Evolutionary conservation across 345 rosid species (phyloP).

Genomic region (Brassica nigra): DNA sequence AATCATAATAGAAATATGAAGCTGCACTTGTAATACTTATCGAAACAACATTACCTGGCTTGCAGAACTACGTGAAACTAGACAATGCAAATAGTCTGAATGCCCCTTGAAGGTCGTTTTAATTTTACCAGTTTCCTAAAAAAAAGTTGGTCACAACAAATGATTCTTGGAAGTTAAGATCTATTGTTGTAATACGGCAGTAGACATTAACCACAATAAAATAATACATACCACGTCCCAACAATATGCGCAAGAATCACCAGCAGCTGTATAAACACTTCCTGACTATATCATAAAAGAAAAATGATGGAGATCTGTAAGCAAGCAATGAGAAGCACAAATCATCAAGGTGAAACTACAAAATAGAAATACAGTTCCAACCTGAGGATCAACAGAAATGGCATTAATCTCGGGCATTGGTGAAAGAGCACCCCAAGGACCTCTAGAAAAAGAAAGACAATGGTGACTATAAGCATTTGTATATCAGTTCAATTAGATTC

Average conservation of each 20-base stretch:
- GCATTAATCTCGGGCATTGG: conserved; percentile 93
- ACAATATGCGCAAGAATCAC: conserved; percentile 94
- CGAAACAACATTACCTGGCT: conserved; percentile 61
- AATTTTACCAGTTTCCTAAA: conserved; percentile 84
- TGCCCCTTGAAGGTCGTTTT: conserved; percentile 88
- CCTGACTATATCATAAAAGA: conserved; percentile 55
- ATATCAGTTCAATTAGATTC: conserved; percentile 1
- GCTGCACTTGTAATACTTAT: not conserved
- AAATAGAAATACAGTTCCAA: conserved; percentile 27
- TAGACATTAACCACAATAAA: conserved; percentile 37
- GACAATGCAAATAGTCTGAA: conserved; percentile 77
- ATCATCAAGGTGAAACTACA: conserved; percentile 4
- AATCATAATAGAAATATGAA: not conserved
- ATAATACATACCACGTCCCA: conserved; percentile 93
- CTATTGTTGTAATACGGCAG: not conserved
- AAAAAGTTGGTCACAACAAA: conserved; percentile 26
- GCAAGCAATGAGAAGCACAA: not conserved
- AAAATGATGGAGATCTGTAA: conserved; percentile 7
- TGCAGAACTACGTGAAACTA: conserved; percentile 68
- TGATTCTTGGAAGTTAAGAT: not conserved
- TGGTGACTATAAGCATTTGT: conserved; percentile 16
- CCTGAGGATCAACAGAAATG: conserved; percentile 73
- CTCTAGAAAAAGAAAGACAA: conserved; percentile 47
- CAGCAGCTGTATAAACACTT: conserved; percentile 81
- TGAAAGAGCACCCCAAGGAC: conserved; percentile 97